A percentile compares a stretch with the other conserved stretches of the same genome.
Conservation (phyloP, 2,329 filamentous ascomycete genomes). For the Verticillium zaregamsianum region DNA sequence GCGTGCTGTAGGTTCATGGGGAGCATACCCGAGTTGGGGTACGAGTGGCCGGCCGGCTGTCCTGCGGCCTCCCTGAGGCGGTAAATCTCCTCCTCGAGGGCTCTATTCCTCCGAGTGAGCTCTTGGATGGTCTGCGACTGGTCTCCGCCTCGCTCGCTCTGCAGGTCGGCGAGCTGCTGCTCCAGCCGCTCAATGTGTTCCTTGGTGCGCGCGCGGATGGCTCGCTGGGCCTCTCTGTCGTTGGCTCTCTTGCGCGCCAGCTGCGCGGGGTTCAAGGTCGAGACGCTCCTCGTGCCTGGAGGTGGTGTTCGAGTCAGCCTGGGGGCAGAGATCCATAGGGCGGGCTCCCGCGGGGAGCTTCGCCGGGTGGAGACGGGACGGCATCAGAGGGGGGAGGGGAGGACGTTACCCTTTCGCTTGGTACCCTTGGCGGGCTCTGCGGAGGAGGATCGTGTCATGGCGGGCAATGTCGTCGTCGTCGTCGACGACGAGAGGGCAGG, state of each 20-base stretch:
- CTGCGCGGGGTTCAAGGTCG: constrained; percentile 82
- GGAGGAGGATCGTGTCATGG: constrained; percentile 37
- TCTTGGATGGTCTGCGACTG: constrained; percentile 48
- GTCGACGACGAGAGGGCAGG: constrained; percentile 3
- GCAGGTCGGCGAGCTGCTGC: constrained; percentile 68
- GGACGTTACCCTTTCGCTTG: constrained; percentile 41
- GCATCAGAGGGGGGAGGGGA: neutral
- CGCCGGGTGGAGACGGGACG: neutral
- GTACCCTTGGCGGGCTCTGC: constrained; percentile 36
- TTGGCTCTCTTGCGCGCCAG: constrained; percentile 87
- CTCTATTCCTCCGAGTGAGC: constrained; percentile 46
- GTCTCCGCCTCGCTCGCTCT: constrained; percentile 42
- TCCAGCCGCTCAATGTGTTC: constrained; percentile 79
- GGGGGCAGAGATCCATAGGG: constrained; percentile 5
- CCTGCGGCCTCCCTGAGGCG: constrained; percentile 41
- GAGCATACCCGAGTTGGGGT: constrained; percentile 12
- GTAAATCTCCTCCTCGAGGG: constrained; percentile 49
- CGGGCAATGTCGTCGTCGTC: constrained; percentile 10
- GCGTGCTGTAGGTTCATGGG: neutral
- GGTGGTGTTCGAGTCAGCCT: neutral
- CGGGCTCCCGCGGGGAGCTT: neutral
- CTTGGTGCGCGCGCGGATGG: constrained; percentile 82
- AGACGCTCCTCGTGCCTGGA: constrained; percentile 68
- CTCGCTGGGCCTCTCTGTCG: constrained; percentile 84
- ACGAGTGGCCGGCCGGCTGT: constrained; percentile 35